Evolutionary conservation across 345 rosid species (phyloP), one percentile per base, ranked within the genome.

Genomic region (Conringia planisiliqua): DNA sequence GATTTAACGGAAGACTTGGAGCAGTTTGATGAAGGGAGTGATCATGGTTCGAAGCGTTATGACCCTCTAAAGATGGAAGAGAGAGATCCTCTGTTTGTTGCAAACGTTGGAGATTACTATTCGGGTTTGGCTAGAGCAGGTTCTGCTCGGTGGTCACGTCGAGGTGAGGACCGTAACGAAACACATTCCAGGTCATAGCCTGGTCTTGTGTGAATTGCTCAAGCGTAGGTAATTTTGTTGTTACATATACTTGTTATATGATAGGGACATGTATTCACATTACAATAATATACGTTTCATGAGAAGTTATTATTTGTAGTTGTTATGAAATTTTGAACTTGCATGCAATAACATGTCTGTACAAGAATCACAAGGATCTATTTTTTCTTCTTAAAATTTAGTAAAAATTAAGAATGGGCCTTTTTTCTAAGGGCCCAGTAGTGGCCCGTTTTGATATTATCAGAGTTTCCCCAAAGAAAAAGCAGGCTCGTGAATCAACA

Each of bases 21-120:
- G 79, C 86, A 77, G 27, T 67, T 82, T 10, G 99, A 90, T 52
- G 73, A 82, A 67, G 92, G 84, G 74, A 84, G 82, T 52, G 75
- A 66, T 62, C 26, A 68, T 24, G 78, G 71, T 44, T 71, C 75
- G 14, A 60, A 36, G 40, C 72, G 58, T 39, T 69, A 35, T 59
- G 72, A 74, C 11, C 82, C 81, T 32, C 55, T 72, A 14, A 83
- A 76, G 78, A 52, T 66, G 0, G 88, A 86, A 72, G 94, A 88
- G 54, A 81, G 96, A 79, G 97, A 95, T 83, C 97, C 97, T 7
- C 80, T 95, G 22, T 95, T 92, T 66, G 99, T 95, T 24, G 99
- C 96, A 58, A 91, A 93, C 55, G 94, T 93, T 7, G 97, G 97
- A 35, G 96, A 88, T 82, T 87, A 86, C 75, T 84, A 85, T 71